Evolutionary conservation across 306 rosid genomes (phyloP).

Genomic region (Cajanus cajan): DNA sequence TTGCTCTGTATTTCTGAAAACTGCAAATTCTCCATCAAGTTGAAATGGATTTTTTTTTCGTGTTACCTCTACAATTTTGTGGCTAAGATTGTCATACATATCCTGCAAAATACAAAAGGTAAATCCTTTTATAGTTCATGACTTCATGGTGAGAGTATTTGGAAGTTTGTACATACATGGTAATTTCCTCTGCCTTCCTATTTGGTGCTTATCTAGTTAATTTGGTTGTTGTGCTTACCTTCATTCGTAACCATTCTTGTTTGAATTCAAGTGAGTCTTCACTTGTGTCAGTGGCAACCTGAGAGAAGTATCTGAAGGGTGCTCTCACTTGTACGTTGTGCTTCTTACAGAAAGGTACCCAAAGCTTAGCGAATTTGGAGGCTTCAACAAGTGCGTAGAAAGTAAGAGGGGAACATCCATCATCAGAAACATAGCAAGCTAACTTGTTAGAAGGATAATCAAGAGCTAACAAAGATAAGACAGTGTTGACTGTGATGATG

Average conservation of each 20-base stretch:
- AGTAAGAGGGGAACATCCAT: constrained; percentile 60
- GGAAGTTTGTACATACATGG: too few relatives aligned
- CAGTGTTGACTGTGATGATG: constrained; percentile 59
- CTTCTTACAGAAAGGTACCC: constrained; percentile 72
- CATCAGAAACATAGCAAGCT: constrained; percentile 80
- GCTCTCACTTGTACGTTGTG: constrained; percentile 50
- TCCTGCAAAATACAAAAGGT: constrained; percentile 41
- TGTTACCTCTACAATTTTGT: constrained; percentile 41
- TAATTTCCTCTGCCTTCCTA: neutral
- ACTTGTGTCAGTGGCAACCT: neutral
- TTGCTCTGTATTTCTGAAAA: constrained; percentile 37
- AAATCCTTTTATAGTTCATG: neutral
- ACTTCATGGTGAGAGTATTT: neutral
- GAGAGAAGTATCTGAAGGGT: constrained; percentile 56
- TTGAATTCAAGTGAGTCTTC: constrained; percentile 27
- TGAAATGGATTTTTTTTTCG: constrained; percentile 8
- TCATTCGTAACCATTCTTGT: constrained; percentile 48
- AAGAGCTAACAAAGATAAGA: constrained; percentile 60
- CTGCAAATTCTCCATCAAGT: constrained; percentile 32
- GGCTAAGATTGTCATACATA: constrained; percentile 49
- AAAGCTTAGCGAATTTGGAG: constrained; percentile 53
- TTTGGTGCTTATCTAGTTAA: neutral
- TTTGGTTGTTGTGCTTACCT: constrained; percentile 35
- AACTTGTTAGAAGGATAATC: constrained; percentile 65
- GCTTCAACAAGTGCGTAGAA: constrained; percentile 57